Conservation (phyloP, 1,284 basidiomycete species). For the Moniliella sp. region DNA sequence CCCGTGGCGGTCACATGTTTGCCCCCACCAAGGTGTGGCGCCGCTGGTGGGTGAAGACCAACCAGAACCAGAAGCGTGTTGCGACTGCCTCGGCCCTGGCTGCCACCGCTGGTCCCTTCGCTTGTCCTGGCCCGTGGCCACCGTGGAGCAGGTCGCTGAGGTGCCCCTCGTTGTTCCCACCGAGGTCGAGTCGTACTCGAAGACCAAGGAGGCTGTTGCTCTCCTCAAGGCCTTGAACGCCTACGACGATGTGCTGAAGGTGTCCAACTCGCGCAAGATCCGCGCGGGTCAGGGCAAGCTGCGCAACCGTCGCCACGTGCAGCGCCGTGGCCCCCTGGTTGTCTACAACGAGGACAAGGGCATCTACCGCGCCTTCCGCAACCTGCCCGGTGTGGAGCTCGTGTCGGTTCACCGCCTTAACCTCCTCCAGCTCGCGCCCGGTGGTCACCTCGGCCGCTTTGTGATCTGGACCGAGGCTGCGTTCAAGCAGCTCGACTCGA, state of each 20-base stretch:
- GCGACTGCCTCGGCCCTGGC: slow-evolving; percentile 93
- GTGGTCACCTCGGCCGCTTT: slow-evolving; percentile 96
- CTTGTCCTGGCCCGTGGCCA: slow-evolving; percentile 97
- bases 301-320: slow-evolving; percentile 86
- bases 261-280: slow-evolving; percentile 87
- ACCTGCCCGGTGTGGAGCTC: slow-evolving; percentile 92
- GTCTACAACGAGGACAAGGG: slow-evolving; percentile 97
- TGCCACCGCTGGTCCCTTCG: slow-evolving; percentile 85
- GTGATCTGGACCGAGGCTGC: slow-evolving; percentile 97
- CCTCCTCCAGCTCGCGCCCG: slow-evolving; percentile 94
- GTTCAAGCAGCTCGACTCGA: slow-evolving; percentile 72
- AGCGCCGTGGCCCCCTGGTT: slow-evolving; percentile 87
- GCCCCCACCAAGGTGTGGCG: slow-evolving; percentile 98
- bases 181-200: slow-evolving; percentile 62
- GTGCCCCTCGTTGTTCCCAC: slow-evolving; percentile 76
- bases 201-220: slow-evolving; percentile 91
- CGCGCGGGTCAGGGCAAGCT: slow-evolving; percentile 94
- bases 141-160: slow-evolving; percentile 91
- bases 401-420: slow-evolving; percentile 85
- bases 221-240: slow-evolving; percentile 62
- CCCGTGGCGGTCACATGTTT: slow-evolving; percentile 87
- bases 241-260: slow-evolving; percentile 84
- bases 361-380: slow-evolving; percentile 92
- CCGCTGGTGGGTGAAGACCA: slow-evolving; percentile 99
- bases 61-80: slow-evolving; percentile 96